Evolutionary conservation across 208 protist genomes (phyloP).

Genomic region (Leishmania gerbilli): DNA sequence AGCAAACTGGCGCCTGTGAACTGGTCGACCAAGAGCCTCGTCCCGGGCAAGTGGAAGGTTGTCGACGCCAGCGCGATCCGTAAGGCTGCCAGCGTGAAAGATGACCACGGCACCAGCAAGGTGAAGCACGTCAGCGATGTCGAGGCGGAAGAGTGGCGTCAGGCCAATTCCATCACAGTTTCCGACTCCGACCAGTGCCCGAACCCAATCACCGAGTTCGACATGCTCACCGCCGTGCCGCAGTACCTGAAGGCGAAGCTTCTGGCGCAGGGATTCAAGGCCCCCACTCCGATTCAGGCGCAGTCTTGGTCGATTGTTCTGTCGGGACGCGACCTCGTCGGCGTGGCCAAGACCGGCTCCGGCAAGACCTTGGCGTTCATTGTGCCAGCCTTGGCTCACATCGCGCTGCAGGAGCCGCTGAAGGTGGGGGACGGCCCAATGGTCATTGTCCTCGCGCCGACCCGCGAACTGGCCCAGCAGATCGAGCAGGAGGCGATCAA

Average conservation of each 20-base stretch:
- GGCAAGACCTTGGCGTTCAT: constrained; percentile 95
- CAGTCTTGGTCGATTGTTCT: constrained; percentile 88
- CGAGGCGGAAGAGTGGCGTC: constrained; percentile 71
- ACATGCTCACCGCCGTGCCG: constrained; percentile 67
- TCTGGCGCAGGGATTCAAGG: constrained; percentile 70
- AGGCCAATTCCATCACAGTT: constrained; percentile 67
- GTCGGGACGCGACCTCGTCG: constrained; percentile 85
- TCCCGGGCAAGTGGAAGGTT: constrained; percentile 79
- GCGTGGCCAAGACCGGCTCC: constrained; percentile 93
- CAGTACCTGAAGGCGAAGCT: constrained; percentile 81
- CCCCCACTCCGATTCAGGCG: constrained; percentile 88
- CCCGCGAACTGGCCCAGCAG: constrained; percentile 98
- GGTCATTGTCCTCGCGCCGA: constrained; percentile 97
- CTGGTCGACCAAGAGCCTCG: constrained; percentile 61
- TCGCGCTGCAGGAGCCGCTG: constrained; percentile 76
- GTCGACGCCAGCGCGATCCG: constrained; percentile 69
- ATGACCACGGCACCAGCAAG: constrained; percentile 19
- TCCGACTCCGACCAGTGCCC: constrained; percentile 58
- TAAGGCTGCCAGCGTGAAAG: constrained; percentile 50
- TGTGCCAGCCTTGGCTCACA: constrained; percentile 88
- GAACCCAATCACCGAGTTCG: constrained; percentile 66
- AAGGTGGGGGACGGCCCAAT: constrained; percentile 95
- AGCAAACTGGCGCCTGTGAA: constrained; percentile 69
- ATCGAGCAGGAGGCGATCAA: constrained; percentile 97
- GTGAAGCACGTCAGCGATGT: constrained; percentile 44